These are phyloP conservation scores for Pterocarpus macrocarpus DNA, from an alignment of 306 rosid genomes.

Conservation along the genomic window DNA sequence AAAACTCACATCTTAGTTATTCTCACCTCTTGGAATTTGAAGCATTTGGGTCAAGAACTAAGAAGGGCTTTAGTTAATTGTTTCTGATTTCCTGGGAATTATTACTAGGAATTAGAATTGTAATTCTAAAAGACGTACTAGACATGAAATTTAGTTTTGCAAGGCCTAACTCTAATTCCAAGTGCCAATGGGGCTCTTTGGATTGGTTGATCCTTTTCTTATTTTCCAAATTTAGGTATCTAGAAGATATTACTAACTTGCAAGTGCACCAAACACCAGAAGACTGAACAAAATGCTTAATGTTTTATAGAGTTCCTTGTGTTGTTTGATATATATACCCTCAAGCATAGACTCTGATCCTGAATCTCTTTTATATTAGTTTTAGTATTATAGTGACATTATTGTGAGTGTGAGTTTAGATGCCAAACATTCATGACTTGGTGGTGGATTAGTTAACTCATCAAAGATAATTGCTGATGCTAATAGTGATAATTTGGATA, in stretches of 20 bases:
- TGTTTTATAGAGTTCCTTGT: slow-evolving; percentile 10
- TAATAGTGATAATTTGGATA: neutral
- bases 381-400: neutral
- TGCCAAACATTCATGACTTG: slow-evolving; percentile 13
- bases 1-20: neutral
- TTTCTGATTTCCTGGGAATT: neutral
- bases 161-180: slow-evolving; percentile 1
- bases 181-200: neutral
- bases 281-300: slow-evolving; percentile 11
- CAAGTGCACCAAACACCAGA: neutral
- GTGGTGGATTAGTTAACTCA: neutral
- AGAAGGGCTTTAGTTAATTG: slow-evolving; percentile 18
- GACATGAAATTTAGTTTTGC: slow-evolving; percentile 8
- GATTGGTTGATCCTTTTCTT: slow-evolving; percentile 13
- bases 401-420: neutral
- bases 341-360: neutral
- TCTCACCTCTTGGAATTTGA: neutral
- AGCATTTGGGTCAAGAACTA: neutral
- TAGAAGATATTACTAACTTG: neutral
- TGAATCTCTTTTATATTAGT: neutral
- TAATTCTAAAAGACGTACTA: slow-evolving; percentile 1
- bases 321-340: slow-evolving; percentile 16
- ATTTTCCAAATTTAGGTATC: slow-evolving; percentile 12
- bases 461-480: slow-evolving; percentile 18
- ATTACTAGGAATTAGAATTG: slow-evolving; percentile 9